phyloP scores from a whole-genome alignment of 768 basidiomycete species.

The Suillus ampliporus region DNA sequence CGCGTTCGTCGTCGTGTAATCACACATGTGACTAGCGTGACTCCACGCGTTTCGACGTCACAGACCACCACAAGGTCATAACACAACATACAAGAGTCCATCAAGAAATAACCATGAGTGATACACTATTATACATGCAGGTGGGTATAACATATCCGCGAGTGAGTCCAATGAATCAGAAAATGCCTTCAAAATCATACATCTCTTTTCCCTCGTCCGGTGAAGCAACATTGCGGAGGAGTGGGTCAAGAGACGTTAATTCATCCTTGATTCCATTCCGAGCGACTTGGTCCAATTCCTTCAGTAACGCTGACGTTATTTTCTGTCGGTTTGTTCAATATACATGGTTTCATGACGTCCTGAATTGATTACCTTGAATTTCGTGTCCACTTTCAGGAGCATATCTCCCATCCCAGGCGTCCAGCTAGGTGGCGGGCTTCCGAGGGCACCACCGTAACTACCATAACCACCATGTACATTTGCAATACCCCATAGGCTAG shows the following conservation, averaged over 20 bases:
- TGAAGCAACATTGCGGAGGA: conserved; percentile 62
- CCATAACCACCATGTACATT: conserved; percentile 46
- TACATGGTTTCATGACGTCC: neutral
- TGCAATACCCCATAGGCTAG: conserved; percentile 77
- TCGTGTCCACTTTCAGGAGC: conserved; percentile 80
- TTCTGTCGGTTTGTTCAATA: conserved; percentile 56
- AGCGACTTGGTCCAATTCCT: conserved; percentile 85
- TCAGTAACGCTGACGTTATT: conserved; percentile 77
- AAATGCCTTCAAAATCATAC: conserved; percentile 50
- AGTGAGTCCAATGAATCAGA: conserved; percentile 24
- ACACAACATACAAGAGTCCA: conserved; percentile 6
- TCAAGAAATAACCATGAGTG: conserved; percentile 7
- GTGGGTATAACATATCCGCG: conserved; percentile 16
- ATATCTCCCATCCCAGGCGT: conserved; percentile 69
- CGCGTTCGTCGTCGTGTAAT: conserved; percentile 31
- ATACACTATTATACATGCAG: conserved; percentile 27
- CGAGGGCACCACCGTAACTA: conserved; percentile 40
- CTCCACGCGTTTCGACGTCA: conserved; percentile 15
- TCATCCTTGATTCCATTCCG: conserved; percentile 84
- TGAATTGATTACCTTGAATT: conserved; percentile 67
- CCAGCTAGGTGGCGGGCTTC: conserved; percentile 66
- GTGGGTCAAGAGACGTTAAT: conserved; percentile 78
- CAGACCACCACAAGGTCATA: no score
- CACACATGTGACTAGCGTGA: conserved; percentile 24
- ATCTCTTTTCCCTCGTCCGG: conserved; percentile 44